phyloP scores from a whole-genome alignment of 345 rosid genomes.

The Salix suchowensis region DNA sequence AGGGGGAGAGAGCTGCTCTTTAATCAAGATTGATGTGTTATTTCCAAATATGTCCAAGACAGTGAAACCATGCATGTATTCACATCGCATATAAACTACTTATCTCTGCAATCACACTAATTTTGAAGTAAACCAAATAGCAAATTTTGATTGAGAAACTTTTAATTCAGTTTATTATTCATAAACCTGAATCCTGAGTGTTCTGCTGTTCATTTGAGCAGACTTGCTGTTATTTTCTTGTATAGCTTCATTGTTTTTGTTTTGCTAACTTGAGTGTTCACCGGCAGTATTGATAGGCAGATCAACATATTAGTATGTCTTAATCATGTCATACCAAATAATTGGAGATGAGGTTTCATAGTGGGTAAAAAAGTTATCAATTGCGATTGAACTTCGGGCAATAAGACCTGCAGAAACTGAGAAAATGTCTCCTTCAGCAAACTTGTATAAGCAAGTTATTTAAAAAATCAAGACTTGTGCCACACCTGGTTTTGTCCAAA shows the following conservation, averaged over 20 bases:
- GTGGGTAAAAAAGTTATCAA: background rate
- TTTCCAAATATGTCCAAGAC: too few species aligned
- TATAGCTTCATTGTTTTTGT: too few species aligned
- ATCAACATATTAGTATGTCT: background rate
- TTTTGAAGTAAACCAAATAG: background rate
- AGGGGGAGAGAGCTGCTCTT: too few species aligned
- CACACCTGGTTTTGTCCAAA: background rate
- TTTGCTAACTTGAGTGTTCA: too few species aligned
- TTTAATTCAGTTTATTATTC: background rate
- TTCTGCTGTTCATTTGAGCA: background rate
- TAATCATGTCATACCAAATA: background rate
- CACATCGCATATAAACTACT: background rate
- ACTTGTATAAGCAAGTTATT: background rate
- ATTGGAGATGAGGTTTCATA: background rate
- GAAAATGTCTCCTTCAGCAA: background rate
- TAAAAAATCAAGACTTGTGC: background rate
- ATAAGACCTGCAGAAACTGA: background rate
- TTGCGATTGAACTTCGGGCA: background rate
- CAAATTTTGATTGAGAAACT: background rate
- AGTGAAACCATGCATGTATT: too few species aligned
- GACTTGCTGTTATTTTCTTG: background rate
- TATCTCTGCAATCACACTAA: background rate
- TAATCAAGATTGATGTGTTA: too few species aligned
- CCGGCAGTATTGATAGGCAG: background rate
- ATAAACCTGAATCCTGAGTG: background rate